Percentiles rank a stretch among this genome's conserved stretches.
These are phyloP conservation scores for Boletus reticulatus DNA, from an alignment of 768 basidiomycete genomes.

Conservation along the genomic window DNA sequence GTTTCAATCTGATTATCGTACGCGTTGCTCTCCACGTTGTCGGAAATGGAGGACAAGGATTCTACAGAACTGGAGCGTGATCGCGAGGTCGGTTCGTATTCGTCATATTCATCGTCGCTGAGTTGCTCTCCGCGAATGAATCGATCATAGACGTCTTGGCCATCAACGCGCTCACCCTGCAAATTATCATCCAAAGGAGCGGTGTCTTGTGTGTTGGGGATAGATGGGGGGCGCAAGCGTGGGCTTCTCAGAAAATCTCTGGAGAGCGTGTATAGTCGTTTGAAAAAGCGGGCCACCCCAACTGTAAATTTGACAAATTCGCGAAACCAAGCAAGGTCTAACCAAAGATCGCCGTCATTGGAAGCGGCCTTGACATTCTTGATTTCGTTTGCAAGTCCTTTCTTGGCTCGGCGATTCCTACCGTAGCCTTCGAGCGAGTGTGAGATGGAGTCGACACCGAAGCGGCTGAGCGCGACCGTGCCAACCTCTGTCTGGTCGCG, in stretches of 20 bases:
- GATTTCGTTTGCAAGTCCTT: conserved; percentile 53
- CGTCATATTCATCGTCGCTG: conserved; percentile 49
- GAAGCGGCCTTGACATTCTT: conserved; percentile 37
- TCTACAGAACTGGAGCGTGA: conserved; percentile 20
- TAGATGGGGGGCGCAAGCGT: conserved; percentile 4
- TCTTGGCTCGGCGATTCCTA: conserved; percentile 21
- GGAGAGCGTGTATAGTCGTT: conserved; percentile 14
- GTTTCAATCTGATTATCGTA: conserved; percentile 39
- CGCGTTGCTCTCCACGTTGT: conserved; percentile 31
- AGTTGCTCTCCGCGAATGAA: conserved; percentile 61
- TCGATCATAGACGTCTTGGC: conserved; percentile 46
- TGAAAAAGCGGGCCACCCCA: conserved; percentile 29
- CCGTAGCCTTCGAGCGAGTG: conserved; percentile 27
- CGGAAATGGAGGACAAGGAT: conserved; percentile 25
- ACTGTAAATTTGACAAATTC: conserved; percentile 36
- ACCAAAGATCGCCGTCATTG: conserved; percentile 37
- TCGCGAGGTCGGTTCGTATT: conserved; percentile 27
- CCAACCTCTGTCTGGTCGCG: conserved; percentile 26
- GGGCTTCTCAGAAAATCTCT: conserved; percentile 19
- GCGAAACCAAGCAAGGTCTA: conserved; percentile 40
- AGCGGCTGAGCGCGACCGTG: conserved; percentile 39
- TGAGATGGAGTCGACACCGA: conserved; percentile 41
- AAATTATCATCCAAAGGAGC: conserved; percentile 3
- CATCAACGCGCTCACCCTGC: conserved; percentile 21
- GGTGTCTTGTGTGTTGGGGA: conserved; percentile 6